Evolutionary conservation across 192 early-diverging fungal species (phyloP).

Genomic region (Chytriomyces confervae): DNA sequence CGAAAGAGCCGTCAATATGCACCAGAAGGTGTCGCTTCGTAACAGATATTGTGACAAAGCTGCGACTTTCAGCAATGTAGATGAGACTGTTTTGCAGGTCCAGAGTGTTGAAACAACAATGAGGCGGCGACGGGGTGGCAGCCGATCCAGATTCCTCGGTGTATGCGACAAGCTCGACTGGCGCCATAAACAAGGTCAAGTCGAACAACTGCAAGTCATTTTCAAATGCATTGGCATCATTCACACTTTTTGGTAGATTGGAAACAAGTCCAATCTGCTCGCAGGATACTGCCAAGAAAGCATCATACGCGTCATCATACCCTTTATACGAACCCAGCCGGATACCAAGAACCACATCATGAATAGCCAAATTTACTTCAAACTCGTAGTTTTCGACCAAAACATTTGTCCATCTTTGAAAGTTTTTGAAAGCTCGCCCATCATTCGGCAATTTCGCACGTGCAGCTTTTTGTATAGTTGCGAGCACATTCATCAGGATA

Average conservation of each 20-base stretch:
- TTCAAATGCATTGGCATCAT: not conserved
- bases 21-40: not conserved
- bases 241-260: not conserved
- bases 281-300: conserved; percentile 6
- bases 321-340: conserved; percentile 21
- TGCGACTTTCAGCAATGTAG: conserved; percentile 19
- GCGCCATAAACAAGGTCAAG: conserved; percentile 19
- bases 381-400: not conserved
- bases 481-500: not conserved
- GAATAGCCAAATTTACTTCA: conserved; percentile 8
- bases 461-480: not conserved
- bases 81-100: not conserved
- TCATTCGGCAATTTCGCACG: not conserved
- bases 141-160: not conserved
- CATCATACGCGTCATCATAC: conserved; percentile 13
- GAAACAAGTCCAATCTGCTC: not conserved
- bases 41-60: not conserved
- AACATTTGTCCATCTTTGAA: conserved; percentile 22
- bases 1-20: conserved; percentile 6
- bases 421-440: not conserved
- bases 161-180: conserved; percentile 4
- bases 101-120: not conserved
- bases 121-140: not conserved
- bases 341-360: conserved; percentile 10
- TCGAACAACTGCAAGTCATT: conserved; percentile 16